Evolutionary conservation across 345 rosid genomes (phyloP).

Genomic region (Theobroma cacao): DNA sequence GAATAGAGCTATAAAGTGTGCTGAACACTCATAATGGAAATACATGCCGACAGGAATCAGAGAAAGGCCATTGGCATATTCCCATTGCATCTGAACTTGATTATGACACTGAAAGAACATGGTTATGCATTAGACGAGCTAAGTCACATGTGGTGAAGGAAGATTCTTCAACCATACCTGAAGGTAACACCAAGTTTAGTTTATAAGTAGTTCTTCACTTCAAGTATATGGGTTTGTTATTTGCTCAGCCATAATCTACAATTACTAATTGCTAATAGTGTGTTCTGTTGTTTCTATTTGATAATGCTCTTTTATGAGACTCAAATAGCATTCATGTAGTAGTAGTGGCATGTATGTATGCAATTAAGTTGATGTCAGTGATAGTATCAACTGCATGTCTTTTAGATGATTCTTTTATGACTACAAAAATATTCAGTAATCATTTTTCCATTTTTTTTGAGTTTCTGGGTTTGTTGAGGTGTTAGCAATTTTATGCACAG

Average conservation of each 20-base stretch:
- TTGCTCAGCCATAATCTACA: neutral
- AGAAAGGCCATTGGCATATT: conserved; percentile 69
- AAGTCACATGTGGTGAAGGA: conserved; percentile 12
- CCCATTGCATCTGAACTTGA: conserved; percentile 46
- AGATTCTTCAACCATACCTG: conserved; percentile 19
- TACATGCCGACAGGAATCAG: conserved; percentile 54
- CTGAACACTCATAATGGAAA: neutral
- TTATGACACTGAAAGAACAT: conserved; percentile 36
- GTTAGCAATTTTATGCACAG: neutral
- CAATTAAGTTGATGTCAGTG: neutral
- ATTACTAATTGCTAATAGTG: neutral
- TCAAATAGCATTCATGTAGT: neutral
- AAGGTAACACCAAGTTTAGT: conserved; percentile 35
- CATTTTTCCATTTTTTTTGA: no score
- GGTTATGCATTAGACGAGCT: conserved; percentile 58
- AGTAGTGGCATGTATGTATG: neutral
- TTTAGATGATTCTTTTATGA: neutral
- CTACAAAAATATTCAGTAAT: no score
- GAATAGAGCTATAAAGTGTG: neutral
- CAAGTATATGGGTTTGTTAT: neutral
- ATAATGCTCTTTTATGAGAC: neutral
- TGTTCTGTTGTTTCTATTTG: neutral
- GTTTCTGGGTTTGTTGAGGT: no score
- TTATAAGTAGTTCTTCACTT: neutral
- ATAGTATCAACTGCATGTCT: neutral